A percentile compares a stretch with the other conserved stretches of the same genome.
phyloP scores from a whole-genome alignment of 495 filamentous ascomycete genomes.

The Lophiostoma macrostomum region DNA sequence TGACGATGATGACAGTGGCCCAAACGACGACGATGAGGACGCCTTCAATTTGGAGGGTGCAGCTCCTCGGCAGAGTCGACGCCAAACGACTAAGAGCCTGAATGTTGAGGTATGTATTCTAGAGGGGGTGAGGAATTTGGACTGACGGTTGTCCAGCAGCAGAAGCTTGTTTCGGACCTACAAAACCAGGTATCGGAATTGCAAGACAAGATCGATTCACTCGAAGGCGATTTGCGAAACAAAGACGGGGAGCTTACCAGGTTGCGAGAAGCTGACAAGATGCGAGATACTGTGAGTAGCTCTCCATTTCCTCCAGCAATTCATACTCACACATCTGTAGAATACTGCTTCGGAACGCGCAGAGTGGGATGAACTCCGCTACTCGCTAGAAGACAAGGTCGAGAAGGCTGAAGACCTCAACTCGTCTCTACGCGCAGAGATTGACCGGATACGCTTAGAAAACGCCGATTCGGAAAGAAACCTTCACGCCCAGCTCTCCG shows the following conservation, averaged over 20 bases:
- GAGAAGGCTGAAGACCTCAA: conserved; percentile 73
- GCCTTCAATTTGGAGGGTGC: conserved; percentile 60
- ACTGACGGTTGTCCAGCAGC: conserved; percentile 7
- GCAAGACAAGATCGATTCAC: conserved; percentile 66
- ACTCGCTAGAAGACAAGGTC: conserved; percentile 75
- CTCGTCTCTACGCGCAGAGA: conserved; percentile 68
- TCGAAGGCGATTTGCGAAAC: conserved; percentile 60
- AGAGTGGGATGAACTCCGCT: conserved; percentile 71
- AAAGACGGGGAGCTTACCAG: conserved; percentile 58
- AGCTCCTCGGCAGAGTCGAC: conserved; percentile 38
- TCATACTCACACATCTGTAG: conserved; percentile 5
- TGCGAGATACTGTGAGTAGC: conserved; percentile 48
- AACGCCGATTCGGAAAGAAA: conserved; percentile 62
- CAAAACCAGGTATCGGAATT: conserved; percentile 73
- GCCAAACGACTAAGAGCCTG: conserved; percentile 49
- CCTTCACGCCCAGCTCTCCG: conserved; percentile 62
- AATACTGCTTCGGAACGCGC: conserved; percentile 50
- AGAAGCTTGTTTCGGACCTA: conserved; percentile 27
- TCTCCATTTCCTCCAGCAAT: neutral
- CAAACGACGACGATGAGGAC: conserved; percentile 64
- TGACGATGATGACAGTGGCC: conserved; percentile 67
- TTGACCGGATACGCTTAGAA: conserved; percentile 67
- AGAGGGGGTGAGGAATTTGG: neutral
- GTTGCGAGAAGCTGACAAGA: conserved; percentile 43
- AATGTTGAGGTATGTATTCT: conserved; percentile 9